Conservation (phyloP, 208 protist species). For the Crithidia bombi region DNA sequence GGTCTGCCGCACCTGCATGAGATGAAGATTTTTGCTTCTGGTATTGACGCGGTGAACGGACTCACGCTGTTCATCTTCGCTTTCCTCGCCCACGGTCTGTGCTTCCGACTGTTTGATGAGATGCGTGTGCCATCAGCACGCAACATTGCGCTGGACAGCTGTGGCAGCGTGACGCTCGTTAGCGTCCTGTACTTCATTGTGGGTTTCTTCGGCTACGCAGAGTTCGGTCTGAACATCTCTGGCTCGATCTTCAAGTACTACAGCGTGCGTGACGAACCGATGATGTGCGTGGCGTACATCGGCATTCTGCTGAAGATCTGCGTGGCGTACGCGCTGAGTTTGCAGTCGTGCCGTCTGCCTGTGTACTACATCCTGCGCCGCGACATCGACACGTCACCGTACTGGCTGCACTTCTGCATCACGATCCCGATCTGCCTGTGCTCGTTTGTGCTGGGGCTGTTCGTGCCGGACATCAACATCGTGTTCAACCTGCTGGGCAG, state of each 20-base stretch:
- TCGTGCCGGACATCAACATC: conserved; percentile 69
- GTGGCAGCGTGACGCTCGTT: conserved; percentile 44
- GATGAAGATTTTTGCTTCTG: conserved; percentile 40
- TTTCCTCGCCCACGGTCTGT: conserved; percentile 50
- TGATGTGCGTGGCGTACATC: conserved; percentile 58
- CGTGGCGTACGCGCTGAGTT: conserved; percentile 55
- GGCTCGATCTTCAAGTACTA: conserved; percentile 49
- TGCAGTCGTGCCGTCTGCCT: conserved; percentile 40
- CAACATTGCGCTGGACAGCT: conserved; percentile 20
- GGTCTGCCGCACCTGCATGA: conserved; percentile 40
- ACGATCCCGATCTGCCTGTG: conserved; percentile 28
- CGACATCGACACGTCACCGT: conserved; percentile 37
- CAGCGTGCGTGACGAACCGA: conserved; percentile 31
- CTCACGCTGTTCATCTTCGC: conserved; percentile 64
- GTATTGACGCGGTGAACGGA: conserved; percentile 41
- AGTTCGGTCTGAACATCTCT: conserved; percentile 43
- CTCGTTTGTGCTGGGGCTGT: conserved; percentile 56
- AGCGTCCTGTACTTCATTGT: conserved; percentile 56
- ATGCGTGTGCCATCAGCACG: conserved; percentile 21
- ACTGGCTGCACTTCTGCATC: conserved; percentile 43
- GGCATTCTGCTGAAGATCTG: conserved; percentile 61
- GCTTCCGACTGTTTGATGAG: conserved; percentile 41
- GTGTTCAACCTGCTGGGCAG: conserved; percentile 72
- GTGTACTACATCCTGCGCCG: conserved; percentile 45
- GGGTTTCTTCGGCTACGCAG: conserved; percentile 70